These are phyloP conservation scores for Psilocybe tampanensis DNA, from an alignment of 768 basidiomycete species.

Conservation along the genomic window DNA sequence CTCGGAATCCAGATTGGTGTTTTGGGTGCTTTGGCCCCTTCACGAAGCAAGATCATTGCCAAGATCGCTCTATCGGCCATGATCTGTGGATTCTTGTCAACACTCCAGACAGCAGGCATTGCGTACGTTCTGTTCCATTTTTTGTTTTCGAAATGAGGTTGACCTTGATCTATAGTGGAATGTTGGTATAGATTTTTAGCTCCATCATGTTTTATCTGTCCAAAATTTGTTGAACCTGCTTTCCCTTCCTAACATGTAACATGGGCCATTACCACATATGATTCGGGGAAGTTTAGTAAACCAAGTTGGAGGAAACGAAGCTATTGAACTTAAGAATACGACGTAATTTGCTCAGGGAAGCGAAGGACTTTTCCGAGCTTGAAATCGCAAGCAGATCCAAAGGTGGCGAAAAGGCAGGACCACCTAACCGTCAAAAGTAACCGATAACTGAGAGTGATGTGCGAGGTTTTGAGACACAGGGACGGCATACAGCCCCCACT, in stretches of 20 bases:
- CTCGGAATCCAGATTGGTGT: slow-evolving; percentile 78
- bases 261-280: no score
- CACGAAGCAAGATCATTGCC: slow-evolving; percentile 72
- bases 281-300: no score
- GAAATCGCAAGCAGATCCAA: slow-evolving; percentile 88
- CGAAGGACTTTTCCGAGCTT: slow-evolving; percentile 51
- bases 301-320: neutral
- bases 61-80: slow-evolving; percentile 25
- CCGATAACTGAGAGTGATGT: slow-evolving; percentile 52
- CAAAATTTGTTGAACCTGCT: no score
- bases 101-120: slow-evolving; percentile 31
- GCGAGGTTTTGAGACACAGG: slow-evolving; percentile 67
- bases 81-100: slow-evolving; percentile 28
- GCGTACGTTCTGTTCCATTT: slow-evolving; percentile 29
- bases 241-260: no score
- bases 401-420: slow-evolving; percentile 73
- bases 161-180: slow-evolving; percentile 15
- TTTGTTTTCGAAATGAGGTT: neutral
- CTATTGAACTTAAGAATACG: neutral
- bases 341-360: slow-evolving; percentile 23
- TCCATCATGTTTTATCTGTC: no score
- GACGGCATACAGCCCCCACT: slow-evolving; percentile 71
- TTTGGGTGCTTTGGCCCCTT: slow-evolving; percentile 46
- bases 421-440: slow-evolving; percentile 68
- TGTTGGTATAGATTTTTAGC: slow-evolving; percentile 17